These are phyloP conservation scores for Penicillium corylophilum DNA, from an alignment of 2,329 filamentous ascomycete genomes.

Conservation along the genomic window DNA sequence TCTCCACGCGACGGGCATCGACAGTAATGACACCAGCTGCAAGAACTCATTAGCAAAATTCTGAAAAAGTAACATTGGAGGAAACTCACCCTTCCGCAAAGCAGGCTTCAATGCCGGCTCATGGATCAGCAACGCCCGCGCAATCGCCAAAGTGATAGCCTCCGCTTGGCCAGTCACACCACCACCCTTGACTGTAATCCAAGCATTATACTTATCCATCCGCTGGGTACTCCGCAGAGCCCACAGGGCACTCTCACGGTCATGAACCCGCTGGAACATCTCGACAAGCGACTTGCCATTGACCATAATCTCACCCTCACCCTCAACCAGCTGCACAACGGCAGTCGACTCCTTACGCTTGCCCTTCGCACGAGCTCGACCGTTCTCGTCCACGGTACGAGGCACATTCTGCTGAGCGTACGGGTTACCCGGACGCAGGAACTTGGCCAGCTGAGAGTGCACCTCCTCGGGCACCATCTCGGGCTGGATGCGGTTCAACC, in stretches of 20 bases:
- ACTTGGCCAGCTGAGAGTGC: conserved; percentile 61
- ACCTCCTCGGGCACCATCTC: conserved; percentile 71
- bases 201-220: conserved; percentile 96
- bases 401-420: conserved; percentile 63
- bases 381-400: conserved; percentile 69
- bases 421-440: conserved; percentile 73
- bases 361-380: conserved; percentile 76
- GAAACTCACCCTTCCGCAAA: conserved; percentile 76
- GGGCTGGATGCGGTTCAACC: conserved; percentile 82
- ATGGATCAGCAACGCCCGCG: conserved; percentile 83
- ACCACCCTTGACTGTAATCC: conserved; percentile 79
- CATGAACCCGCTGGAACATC: conserved; percentile 83
- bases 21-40: conserved; percentile 89
- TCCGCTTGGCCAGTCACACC: conserved; percentile 95
- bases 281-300: conserved; percentile 85
- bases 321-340: conserved; percentile 85
- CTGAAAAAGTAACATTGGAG: background rate
- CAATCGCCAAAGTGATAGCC: conserved; percentile 84
- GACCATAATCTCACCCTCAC: conserved; percentile 82
- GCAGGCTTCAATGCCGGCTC: conserved; percentile 88
- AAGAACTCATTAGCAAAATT: conserved; percentile 19
- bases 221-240: conserved; percentile 77
- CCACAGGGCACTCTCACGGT: conserved; percentile 93
- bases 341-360: conserved; percentile 85
- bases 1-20: conserved; percentile 88